phyloP scores from a whole-genome alignment of 208 protist species.

The Trypanosoma vivax region DNA sequence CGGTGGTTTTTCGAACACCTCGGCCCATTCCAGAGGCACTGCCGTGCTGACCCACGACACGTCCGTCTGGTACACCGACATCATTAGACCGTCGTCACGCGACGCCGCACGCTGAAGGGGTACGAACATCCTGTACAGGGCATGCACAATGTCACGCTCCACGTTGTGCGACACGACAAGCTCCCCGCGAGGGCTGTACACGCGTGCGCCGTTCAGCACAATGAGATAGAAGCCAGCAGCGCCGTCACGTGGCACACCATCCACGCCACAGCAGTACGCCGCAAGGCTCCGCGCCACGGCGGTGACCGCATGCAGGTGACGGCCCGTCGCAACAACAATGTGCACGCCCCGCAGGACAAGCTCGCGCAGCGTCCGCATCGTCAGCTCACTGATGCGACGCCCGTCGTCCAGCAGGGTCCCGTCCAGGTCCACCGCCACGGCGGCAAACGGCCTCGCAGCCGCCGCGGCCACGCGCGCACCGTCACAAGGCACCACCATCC shows the following conservation, averaged over 20 bases:
- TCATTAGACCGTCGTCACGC: neutral
- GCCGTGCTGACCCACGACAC: neutral
- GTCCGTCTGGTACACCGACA: slow-evolving; percentile 1
- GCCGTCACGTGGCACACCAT: neutral
- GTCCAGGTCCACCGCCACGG: slow-evolving; percentile 40
- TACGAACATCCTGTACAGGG: slow-evolving; percentile 37
- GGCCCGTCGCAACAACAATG: slow-evolving; percentile 72
- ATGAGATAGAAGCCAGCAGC: slow-evolving; percentile 47
- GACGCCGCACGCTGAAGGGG: neutral
- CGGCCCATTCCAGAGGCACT: neutral
- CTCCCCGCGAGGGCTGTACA: slow-evolving; percentile 36
- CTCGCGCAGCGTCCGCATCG: slow-evolving; percentile 33
- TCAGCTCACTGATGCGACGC: slow-evolving; percentile 22
- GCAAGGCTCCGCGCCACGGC: slow-evolving; percentile 21
- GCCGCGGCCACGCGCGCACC: neutral
- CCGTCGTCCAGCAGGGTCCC: slow-evolving; percentile 37
- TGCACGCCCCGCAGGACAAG: slow-evolving; percentile 60
- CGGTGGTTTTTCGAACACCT: slow-evolving; percentile 38
- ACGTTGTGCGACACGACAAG: slow-evolving; percentile 43
- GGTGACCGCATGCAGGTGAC: slow-evolving; percentile 54
- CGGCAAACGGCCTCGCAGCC: slow-evolving; percentile 14
- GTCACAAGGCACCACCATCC: too few species aligned
- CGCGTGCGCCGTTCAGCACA: slow-evolving; percentile 58
- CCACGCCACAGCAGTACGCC: neutral
- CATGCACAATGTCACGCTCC: slow-evolving; percentile 31